Evolutionary conservation across 1,139 yeast species (phyloP).

Genomic region (Saccharomyces uvarum): DNA sequence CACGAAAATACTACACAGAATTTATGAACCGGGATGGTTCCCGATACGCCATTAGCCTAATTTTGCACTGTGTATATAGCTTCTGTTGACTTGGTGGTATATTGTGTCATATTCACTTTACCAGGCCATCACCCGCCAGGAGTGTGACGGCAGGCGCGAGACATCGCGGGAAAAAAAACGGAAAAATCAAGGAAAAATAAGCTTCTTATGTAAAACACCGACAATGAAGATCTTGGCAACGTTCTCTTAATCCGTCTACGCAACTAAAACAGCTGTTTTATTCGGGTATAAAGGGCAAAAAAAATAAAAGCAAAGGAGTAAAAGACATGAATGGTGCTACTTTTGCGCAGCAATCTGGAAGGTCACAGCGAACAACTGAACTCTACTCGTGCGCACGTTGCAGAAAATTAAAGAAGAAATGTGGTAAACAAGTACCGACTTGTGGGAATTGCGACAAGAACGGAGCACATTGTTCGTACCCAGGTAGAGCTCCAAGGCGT

Average conservation of each 20-base stretch:
- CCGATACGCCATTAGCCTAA: background rate
- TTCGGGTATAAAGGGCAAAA: background rate
- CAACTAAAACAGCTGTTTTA: background rate
- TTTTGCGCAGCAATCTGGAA: background rate
- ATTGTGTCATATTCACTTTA: background rate
- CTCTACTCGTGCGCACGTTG: conserved; percentile 39
- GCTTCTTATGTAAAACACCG: background rate
- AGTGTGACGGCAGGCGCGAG: background rate
- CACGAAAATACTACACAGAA: no score
- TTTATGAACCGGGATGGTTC: background rate
- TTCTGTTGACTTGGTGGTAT: background rate
- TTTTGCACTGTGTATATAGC: background rate
- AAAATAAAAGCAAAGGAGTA: background rate
- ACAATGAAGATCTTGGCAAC: background rate
- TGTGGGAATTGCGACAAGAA: conserved; percentile 40
- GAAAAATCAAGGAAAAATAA: background rate
- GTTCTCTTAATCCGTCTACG: background rate
- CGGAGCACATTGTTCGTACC: conserved; percentile 38
- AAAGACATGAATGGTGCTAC: background rate
- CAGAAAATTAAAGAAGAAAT: conserved; percentile 43
- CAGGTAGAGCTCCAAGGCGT: conserved; percentile 38
- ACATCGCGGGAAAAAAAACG: background rate
- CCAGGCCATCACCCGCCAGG: background rate
- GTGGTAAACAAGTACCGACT: conserved; percentile 40
- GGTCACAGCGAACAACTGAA: conserved; percentile 8